Percentiles rank a stretch among this genome's conserved stretches.
Evolutionary conservation across 257 asterid species (phyloP).

Genomic region (Capsicum rhomboideum): DNA sequence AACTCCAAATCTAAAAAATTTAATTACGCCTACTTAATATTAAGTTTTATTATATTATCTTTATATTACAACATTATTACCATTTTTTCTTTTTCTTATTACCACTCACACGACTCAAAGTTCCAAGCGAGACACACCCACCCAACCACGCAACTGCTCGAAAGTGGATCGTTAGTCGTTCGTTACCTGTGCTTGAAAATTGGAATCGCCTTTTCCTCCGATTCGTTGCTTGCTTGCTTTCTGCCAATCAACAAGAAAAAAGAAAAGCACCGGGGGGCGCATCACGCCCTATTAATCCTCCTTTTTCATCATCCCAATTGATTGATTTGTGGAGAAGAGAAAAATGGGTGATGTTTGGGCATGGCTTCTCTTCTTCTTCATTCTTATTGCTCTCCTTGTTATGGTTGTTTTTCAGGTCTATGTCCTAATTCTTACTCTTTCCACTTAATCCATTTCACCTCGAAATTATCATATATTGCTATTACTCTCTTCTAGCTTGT

Average conservation of each 20-base stretch:
- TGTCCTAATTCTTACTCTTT: neutral
- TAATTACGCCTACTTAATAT: too few relatives aligned
- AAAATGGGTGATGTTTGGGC: slow-evolving; percentile 59
- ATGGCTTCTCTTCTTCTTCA: slow-evolving; percentile 84
- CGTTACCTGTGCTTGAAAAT: neutral
- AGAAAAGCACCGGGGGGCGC: neutral
- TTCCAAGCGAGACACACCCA: neutral
- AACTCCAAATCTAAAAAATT: too few relatives aligned
- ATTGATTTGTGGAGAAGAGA: neutral
- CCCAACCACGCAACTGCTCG: neutral
- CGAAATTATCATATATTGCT: neutral
- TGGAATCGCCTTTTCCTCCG: neutral
- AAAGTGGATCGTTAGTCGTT: neutral
- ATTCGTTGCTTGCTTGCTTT: slow-evolving; percentile 1
- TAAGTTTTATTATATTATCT: too few relatives aligned
- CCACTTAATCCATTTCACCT: too few relatives aligned
- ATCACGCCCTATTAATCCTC: neutral
- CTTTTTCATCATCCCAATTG: neutral
- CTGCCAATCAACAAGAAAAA: neutral
- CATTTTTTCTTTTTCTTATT: too few relatives aligned
- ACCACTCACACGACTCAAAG: neutral
- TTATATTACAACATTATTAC: too few relatives aligned
- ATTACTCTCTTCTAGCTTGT: too few relatives aligned
- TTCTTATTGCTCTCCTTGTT: slow-evolving; percentile 52
- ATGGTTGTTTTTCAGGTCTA: slow-evolving; percentile 75